Evolutionary conservation across 2,329 filamentous ascomycete species (phyloP).

Genomic region (Diaporthe citrichinensis): DNA sequence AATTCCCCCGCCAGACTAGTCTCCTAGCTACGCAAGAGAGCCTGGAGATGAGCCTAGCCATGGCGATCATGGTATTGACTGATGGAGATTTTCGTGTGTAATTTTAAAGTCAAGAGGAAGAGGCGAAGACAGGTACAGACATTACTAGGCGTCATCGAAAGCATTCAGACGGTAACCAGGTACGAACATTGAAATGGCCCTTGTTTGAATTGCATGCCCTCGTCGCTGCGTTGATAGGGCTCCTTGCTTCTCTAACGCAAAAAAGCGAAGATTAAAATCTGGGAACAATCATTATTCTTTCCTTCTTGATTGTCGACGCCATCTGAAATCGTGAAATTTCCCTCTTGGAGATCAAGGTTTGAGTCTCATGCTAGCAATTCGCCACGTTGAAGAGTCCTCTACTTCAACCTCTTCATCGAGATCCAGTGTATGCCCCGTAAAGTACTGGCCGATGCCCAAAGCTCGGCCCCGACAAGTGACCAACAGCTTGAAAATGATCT

Average conservation of each 20-base stretch:
- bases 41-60: too few species aligned
- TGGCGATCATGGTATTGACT: background rate
- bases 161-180: background rate
- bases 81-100: background rate
- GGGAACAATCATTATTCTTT: background rate
- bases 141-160: background rate
- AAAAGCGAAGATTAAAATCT: background rate
- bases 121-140: background rate
- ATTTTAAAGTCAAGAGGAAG: background rate
- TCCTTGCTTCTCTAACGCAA: background rate
- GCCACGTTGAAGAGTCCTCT: slow-evolving; percentile 4
- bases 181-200: background rate
- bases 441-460: background rate
- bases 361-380: background rate
- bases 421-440: background rate
- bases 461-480: slow-evolving; percentile 10
- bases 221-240: background rate
- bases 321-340: background rate
- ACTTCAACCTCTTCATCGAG: slow-evolving; percentile 10
- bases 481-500: slow-evolving; percentile 13
- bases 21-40: background rate
- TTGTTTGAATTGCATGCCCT: background rate
- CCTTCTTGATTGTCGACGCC: background rate
- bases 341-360: background rate
- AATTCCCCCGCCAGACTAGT: too few species aligned